Evolutionary conservation across 495 filamentous ascomycete species (phyloP).

Genomic region (Hypomontagnella monticulosa): DNA sequence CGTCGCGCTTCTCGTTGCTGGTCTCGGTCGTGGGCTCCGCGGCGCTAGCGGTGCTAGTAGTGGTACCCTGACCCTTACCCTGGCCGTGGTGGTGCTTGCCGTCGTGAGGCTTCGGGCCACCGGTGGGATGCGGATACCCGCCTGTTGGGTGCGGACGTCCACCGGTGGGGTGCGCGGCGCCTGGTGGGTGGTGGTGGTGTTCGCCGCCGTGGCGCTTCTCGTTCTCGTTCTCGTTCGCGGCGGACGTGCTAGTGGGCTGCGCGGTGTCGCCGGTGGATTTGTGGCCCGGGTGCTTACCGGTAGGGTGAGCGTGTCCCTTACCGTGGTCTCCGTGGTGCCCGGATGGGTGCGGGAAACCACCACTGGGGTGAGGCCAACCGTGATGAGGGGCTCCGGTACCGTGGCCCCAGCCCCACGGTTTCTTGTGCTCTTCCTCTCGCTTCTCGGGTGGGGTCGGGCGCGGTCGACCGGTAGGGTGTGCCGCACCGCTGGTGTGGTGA

Average conservation of each 20-base stretch:
- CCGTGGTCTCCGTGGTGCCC: neutral
- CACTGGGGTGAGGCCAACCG: slow-evolving; percentile 1
- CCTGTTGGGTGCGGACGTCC: slow-evolving; percentile 1
- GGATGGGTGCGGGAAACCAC: neutral
- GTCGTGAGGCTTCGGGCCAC: neutral
- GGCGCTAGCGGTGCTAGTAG: too few species aligned
- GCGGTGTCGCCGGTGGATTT: too few species aligned
- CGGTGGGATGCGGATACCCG: neutral
- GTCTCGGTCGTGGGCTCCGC: too few species aligned
- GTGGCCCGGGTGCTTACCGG: neutral
- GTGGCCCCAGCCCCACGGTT: neutral
- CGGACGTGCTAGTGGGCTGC: too few species aligned
- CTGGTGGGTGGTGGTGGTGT: neutral
- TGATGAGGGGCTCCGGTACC: slow-evolving; percentile 5
- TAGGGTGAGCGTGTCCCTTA: neutral
- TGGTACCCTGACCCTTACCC: neutral
- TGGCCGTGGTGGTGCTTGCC: neutral
- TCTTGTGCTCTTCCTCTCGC: slow-evolving; percentile 1
- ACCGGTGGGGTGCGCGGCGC: neutral
- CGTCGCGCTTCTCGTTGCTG: too few species aligned
- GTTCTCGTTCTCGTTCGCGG: neutral
- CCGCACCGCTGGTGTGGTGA: neutral
- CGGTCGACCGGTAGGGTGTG: slow-evolving; percentile 5
- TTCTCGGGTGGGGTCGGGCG: neutral
- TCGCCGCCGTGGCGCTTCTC: neutral